Evolutionary conservation across 2,329 filamentous ascomycete genomes (phyloP), one percentile per base, ranked within the genome.

Genomic region (Fusarium sp.): DNA sequence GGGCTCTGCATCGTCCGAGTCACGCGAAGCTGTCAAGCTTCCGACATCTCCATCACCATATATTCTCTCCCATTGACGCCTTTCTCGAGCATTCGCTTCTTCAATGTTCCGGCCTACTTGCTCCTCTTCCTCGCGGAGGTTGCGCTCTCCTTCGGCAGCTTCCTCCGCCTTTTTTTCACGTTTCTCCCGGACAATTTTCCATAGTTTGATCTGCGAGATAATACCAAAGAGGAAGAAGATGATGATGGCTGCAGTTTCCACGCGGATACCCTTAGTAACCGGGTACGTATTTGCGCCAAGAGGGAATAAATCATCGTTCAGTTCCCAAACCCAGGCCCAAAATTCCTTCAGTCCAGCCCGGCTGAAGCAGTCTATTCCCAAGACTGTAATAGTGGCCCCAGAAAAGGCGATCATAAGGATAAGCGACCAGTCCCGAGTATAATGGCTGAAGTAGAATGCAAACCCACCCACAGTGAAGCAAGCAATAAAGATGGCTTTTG

Each of bases 341-440:
- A 98, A 98, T 81, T 98, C 96, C 81, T 98, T 98, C 77, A 97
- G 85, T 0, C 96, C 96, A n/a, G 95, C 94, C 71, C 91, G 87
- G 78, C 92, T 96, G 77, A 96, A 97, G 82, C 94, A 97, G 81
- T 98, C 96, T 66, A 98, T 93, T 6, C 96, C 96, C 6, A 98
- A 83, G 20, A 97, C 89, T 2, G 92, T 87, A 7, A 90, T 90
- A 0, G 94, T 98, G 7, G 94, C 92, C 13, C 96, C 96, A 9
- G 90, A 88, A 79, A 98, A 97, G 1, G 95, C 90, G 18, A 94
- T 94, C 54, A 90, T 90, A 18, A 85, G 85, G 42, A 98, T 96
- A 55, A 97, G 84, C 4, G 91, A 92, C 81, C 96, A 96, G 17
- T 90, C 90, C 47, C 94, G 89, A 1, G 94, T 97, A 79, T 91